Conservation (phyloP, 108 stramenopile genomes). For the Cyclostephanos invisitatus region DNA sequence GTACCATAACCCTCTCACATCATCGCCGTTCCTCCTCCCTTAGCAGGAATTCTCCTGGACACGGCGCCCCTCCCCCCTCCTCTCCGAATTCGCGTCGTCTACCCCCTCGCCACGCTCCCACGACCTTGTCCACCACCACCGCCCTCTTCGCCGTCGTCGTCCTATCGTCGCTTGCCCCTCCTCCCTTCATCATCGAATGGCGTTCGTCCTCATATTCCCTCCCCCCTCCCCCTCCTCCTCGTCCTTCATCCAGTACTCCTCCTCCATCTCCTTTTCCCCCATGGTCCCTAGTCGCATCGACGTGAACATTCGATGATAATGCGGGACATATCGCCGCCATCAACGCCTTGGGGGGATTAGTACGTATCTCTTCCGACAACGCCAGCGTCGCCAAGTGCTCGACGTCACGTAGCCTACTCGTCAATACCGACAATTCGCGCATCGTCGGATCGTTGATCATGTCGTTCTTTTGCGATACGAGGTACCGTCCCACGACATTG, state of each 20-base stretch:
- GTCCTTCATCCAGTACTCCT: no score
- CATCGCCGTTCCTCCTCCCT: slow-evolving; percentile 59
- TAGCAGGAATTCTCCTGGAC: slow-evolving; percentile 82
- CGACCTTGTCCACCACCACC: slow-evolving; percentile 25
- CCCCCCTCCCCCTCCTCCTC: no score
- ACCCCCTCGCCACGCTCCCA: slow-evolving; percentile 64
- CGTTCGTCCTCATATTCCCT: no score
- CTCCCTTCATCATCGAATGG: slow-evolving; percentile 12
- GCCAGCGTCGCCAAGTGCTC: slow-evolving; percentile 72
- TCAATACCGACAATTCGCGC: slow-evolving; percentile 37
- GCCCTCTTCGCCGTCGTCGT: background rate
- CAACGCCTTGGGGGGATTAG: slow-evolving; percentile 82
- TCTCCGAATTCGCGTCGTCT: slow-evolving; percentile 59
- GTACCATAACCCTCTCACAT: no score
- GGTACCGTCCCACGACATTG: slow-evolving; percentile 48
- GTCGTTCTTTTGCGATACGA: slow-evolving; percentile 47
- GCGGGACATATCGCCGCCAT: slow-evolving; percentile 82
- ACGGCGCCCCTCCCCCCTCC: slow-evolving; percentile 88
- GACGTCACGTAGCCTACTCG: slow-evolving; percentile 50
- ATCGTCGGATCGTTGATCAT: slow-evolving; percentile 12
- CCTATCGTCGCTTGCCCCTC: slow-evolving; percentile 6
- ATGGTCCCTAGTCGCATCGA: background rate
- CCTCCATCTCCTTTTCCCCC: background rate
- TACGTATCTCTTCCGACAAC: slow-evolving; percentile 60
- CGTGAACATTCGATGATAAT: background rate